These are phyloP conservation scores for Pythium periplocum DNA, from an alignment of 352 stramenopile species.

Conservation along the genomic window DNA sequence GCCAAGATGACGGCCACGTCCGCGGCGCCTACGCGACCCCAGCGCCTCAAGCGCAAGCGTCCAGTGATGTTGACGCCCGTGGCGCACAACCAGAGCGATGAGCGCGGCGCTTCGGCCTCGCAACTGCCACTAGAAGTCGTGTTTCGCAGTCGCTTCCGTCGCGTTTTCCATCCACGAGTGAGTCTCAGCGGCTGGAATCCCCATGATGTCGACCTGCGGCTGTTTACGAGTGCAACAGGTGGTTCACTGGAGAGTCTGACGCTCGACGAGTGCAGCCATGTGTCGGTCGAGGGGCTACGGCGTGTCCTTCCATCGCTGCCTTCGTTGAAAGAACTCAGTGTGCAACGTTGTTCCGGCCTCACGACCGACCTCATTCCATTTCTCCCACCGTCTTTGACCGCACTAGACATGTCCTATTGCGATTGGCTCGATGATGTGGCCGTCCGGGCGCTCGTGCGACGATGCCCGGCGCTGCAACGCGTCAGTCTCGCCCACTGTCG, in stretches of 20 bases:
- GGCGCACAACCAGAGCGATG: slow-evolving; percentile 8
- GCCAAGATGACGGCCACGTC: not conserved
- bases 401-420: slow-evolving; percentile 55
- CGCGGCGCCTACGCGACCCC: not conserved
- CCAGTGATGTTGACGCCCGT: slow-evolving; percentile 14
- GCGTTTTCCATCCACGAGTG: slow-evolving; percentile 35
- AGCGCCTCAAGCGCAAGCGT: slow-evolving; percentile 9
- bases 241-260: slow-evolving; percentile 17
- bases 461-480: slow-evolving; percentile 28
- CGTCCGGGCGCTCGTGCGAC: slow-evolving; percentile 30
- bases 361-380: slow-evolving; percentile 5
- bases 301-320: slow-evolving; percentile 4
- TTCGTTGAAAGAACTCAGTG: slow-evolving; percentile 6
- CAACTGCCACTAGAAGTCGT: slow-evolving; percentile 33
- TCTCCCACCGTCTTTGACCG: slow-evolving; percentile 23
- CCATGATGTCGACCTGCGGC: slow-evolving; percentile 31
- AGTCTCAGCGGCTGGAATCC: slow-evolving; percentile 48
- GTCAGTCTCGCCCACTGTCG: slow-evolving; percentile 44
- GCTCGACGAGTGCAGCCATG: slow-evolving; percentile 22
- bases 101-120: not conserved
- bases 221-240: slow-evolving; percentile 24
- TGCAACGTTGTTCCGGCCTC: slow-evolving; percentile 21
- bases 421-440: slow-evolving; percentile 63
- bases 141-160: slow-evolving; percentile 25
- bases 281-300: slow-evolving; percentile 14